phyloP scores from a whole-genome alignment of 257 asterid species.

The Leonotis leonurus region DNA sequence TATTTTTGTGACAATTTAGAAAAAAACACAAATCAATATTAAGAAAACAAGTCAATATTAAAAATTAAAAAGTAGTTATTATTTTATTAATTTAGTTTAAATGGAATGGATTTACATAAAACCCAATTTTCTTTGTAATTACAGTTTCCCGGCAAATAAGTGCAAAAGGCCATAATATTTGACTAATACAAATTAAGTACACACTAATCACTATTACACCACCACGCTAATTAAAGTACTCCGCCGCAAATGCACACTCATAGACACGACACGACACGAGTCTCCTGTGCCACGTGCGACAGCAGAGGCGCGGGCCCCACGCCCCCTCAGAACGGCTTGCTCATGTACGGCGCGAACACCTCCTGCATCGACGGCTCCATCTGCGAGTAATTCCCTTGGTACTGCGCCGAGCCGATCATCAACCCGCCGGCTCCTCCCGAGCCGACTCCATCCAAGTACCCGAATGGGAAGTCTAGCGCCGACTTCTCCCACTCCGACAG shows the following conservation, averaged over 20 bases:
- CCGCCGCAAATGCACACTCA: conserved; percentile 54
- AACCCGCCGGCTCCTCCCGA: too few relatives aligned
- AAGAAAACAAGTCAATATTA: too few relatives aligned
- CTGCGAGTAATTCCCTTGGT: conserved; percentile 34
- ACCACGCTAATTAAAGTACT: too few relatives aligned
- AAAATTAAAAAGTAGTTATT: too few relatives aligned
- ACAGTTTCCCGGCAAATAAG: conserved; percentile 15
- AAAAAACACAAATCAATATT: too few relatives aligned
- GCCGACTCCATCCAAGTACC: conserved; percentile 41
- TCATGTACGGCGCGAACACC: conserved; percentile 39
- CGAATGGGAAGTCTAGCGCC: conserved; percentile 41
- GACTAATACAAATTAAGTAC: neutral
- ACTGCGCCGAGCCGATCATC: too few relatives aligned
- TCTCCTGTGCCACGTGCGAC: conserved; percentile 48
- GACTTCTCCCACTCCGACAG: conserved; percentile 50
- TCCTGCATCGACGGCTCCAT: conserved; percentile 63
- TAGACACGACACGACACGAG: conserved; percentile 34
- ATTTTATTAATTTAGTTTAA: neutral
- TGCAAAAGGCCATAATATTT: neutral
- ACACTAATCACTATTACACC: neutral
- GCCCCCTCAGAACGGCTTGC: conserved; percentile 49
- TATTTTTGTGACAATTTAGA: too few relatives aligned
- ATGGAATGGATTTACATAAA: conserved; percentile 7
- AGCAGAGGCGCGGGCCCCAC: neutral
- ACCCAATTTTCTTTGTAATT: conserved; percentile 2